Conservation (phyloP, 2,329 filamentous ascomycete species). For the Microdochium trichocladiopsis region DNA sequence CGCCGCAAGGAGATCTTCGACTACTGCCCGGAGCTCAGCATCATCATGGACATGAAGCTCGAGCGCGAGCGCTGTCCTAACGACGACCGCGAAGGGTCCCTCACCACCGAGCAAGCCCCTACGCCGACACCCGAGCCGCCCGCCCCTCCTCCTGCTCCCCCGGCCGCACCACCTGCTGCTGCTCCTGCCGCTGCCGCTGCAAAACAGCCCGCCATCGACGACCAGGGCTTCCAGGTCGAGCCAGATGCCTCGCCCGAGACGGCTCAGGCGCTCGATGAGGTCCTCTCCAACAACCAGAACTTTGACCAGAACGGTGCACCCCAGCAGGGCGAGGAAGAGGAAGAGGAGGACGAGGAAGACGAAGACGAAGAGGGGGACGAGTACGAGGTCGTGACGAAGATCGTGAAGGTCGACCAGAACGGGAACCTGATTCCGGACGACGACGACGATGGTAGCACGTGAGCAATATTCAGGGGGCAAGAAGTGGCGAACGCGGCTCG, state of each 20-base stretch:
- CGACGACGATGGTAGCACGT: background rate
- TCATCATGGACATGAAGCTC: slow-evolving; percentile 51
- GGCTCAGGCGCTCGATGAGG: background rate
- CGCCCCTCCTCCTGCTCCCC: background rate
- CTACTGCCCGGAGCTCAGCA: slow-evolving; percentile 48
- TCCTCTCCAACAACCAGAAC: background rate
- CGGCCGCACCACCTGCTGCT: background rate
- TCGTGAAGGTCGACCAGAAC: no score
- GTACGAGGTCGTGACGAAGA: no score
- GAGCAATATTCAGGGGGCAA: no score
- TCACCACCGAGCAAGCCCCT: background rate
- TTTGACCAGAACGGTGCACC: background rate
- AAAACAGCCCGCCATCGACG: background rate
- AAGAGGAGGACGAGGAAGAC: background rate
- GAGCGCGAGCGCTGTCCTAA: slow-evolving; percentile 37
- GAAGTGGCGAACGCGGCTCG: no score
- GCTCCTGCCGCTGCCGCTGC: no score
- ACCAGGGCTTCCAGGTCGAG: background rate
- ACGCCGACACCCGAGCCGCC: background rate
- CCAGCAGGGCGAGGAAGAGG: background rate
- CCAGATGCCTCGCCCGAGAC: background rate
- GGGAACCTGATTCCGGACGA: background rate
- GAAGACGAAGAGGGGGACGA: background rate
- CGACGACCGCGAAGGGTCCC: slow-evolving; percentile 16
- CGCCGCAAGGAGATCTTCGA: slow-evolving; percentile 40